These are phyloP conservation scores for Cryphonectria carpinicola DNA, from an alignment of 2,329 filamentous ascomycete genomes.

Conservation along the genomic window DNA sequence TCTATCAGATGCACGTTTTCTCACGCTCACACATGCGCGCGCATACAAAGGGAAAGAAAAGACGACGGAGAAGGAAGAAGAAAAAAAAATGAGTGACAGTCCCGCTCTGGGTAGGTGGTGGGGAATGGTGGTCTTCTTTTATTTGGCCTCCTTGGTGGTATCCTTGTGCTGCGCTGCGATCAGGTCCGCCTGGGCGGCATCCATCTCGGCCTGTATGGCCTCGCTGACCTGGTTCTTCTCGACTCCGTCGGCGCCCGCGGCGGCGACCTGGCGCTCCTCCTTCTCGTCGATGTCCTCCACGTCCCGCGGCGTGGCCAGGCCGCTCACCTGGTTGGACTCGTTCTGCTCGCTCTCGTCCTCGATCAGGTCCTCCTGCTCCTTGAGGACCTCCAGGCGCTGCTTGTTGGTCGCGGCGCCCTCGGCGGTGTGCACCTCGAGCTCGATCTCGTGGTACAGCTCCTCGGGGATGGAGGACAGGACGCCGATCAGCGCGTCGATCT, in stretches of 20 bases:
- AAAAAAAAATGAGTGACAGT: constrained; percentile 1
- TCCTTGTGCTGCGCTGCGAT: constrained; percentile 38
- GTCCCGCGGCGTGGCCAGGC: constrained; percentile 78
- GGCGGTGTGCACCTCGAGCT: constrained; percentile 94
- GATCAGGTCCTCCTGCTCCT: constrained; percentile 97
- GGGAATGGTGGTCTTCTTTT: background rate
- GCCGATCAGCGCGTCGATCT: constrained; percentile 90
- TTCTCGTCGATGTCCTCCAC: constrained; percentile 94
- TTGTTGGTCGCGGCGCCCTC: constrained; percentile 98
- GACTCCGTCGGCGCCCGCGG: constrained; percentile 45
- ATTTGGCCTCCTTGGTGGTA: constrained; percentile 45
- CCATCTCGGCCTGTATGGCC: constrained; percentile 59
- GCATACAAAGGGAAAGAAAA: background rate
- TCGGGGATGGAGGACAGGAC: constrained; percentile 95
- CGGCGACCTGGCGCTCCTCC: constrained; percentile 68
- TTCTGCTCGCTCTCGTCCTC: constrained; percentile 96
- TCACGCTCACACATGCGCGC: background rate
- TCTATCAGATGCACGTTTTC: constrained; percentile 5
- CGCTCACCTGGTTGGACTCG: constrained; percentile 75
- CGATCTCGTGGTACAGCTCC: constrained; percentile 98
- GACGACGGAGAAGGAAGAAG: background rate
- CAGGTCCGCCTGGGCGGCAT: constrained; percentile 48
- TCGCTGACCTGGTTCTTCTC: constrained; percentile 56
- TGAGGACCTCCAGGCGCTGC: constrained; percentile 95
- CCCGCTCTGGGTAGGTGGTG: background rate